Evolutionary conservation across 371 early-diverging fungal genomes (phyloP), one percentile per base, ranked within the genome.

Genomic region (Dichotomocladium elegans): DNA sequence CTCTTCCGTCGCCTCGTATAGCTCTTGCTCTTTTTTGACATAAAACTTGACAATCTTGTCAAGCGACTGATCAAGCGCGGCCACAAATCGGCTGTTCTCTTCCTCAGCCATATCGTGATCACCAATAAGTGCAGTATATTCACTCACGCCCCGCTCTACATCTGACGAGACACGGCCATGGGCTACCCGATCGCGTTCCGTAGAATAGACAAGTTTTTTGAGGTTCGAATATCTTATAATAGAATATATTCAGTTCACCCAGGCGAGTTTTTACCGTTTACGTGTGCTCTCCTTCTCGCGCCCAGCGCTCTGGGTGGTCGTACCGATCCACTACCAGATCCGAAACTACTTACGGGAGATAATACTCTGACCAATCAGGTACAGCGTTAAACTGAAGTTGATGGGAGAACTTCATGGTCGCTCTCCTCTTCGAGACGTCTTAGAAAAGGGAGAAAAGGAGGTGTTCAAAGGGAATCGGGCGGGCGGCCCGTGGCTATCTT

Each of bases 351-450:
- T 81, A 83, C 79, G 85, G 83, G 44, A 91, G 41, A 64, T 90
- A 90, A 66, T 85, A 77, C 51, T 91, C 91, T 45, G 83, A 81
- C 95, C 95, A 95, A 60, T 93, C 94, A 41, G 93, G 93, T 30
- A 89, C 90, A 31, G 90, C 81, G 63, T 95, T 93, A 64, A 95
- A 86, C 68, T 90, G 88, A 40, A 95, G 81, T 40, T 87, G 86
- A 72, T 90, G 91, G 7, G 92, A 90, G 60, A 60, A 60, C 44
- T 60, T 60, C 60, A 60, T 60, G n/a, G n/a, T n/a, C n/a, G n/a
- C n/a, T n/a, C n/a, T n/a, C n/a, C n/a, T n/a, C n/a, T n/a, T n/a
- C n/a, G n/a, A n/a, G n/a, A n/a, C n/a, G n/a, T n/a, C n/a, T n/a
- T n/a, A n/a, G n/a, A n/a, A 15, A 37, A 37, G 37, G 8, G 15